A percentile compares a stretch with the other conserved stretches of the same genome.
These are phyloP conservation scores for Suhomyces choctaworum DNA, from an alignment of 1,139 yeast species.

Conservation along the genomic window DNA sequence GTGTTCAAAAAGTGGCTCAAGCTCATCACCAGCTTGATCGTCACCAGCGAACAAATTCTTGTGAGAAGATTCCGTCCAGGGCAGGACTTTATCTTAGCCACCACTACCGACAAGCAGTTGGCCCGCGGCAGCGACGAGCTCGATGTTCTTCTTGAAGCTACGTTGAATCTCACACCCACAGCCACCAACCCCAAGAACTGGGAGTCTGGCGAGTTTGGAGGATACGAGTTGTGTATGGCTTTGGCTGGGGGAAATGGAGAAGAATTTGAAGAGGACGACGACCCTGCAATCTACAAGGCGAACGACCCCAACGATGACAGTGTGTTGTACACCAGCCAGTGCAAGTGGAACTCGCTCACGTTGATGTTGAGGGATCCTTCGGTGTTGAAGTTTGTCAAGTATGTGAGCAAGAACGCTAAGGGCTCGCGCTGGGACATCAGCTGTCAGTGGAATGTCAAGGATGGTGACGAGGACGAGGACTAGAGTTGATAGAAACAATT, in stretches of 20 bases:
- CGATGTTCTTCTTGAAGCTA: constrained; percentile 63
- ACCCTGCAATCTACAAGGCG: constrained; percentile 57
- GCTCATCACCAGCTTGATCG: constrained; percentile 61
- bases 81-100: constrained; percentile 88
- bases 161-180: constrained; percentile 76
- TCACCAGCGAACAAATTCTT: constrained; percentile 65
- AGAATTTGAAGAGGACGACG: constrained; percentile 42
- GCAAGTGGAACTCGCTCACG: constrained; percentile 78
- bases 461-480: constrained; percentile 25
- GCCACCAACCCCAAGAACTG: constrained; percentile 56
- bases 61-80: constrained; percentile 94
- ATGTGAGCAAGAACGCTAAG: constrained; percentile 82
- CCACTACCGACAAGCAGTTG: constrained; percentile 57
- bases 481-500: no score
- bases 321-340: constrained; percentile 76
- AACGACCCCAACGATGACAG: constrained; percentile 70
- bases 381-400: constrained; percentile 87
- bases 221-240: constrained; percentile 88
- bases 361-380: constrained; percentile 81
- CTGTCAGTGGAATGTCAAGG: constrained; percentile 74
- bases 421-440: constrained; percentile 93
- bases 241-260: constrained; percentile 53
- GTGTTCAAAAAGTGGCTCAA: constrained; percentile 73
- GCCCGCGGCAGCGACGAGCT: constrained; percentile 42
- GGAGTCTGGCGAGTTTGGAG: constrained; percentile 89